Base-by-base conservation (phyloP, 1,284 basidiomycete genomes). In the Malassezia caprae region DNA sequence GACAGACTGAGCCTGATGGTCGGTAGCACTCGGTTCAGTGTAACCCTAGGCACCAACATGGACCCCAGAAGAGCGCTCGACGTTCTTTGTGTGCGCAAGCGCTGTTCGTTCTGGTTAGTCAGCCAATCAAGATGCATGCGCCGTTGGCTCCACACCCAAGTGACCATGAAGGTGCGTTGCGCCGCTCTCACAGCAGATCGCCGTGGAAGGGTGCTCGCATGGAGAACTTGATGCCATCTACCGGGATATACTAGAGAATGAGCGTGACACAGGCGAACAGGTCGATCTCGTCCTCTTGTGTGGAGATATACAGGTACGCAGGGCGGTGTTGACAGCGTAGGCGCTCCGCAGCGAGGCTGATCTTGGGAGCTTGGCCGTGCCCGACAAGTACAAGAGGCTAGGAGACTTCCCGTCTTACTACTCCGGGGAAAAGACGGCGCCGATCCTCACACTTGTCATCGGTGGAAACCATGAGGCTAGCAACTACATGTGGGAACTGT, bases 391-490 rank as follows among this genome's bases (percentile, higher is more conserved):
- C 77, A 84, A 83, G 55, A 77, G 81, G 23, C 78, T 98, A 23
- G 88, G 89, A 21, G 83, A 84, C 50, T 59, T 65, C 44, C 44
- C 60, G 47, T 85, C 85, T 68, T 93, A 96, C 75, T 98, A 96
- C 73, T 84, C 83, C 0, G 89, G 90, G 1, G 79, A 85, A 66
- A 84, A 81, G 63, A 77, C 72, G 7, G 93, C 93, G 0, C 90
- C 91, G 0, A 76, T 94, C 6, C 77, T 96, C 67, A 99, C 94
- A 0, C 79, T 99, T 28, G 84, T 96, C 48, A 94, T 98, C 67
- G 94, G 94, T 19, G 94, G 94, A 5, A 98, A 99, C 72, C 93
- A 99, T 73, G 93, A 98, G 76, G 90, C 90, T 4, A 91, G 88
- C 51, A 94, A 90, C 70, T 96, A 96, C 75, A 81, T 98, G 78